Evolutionary conservation across 139 green algal species (phyloP).

Genomic region (Deuterostichococcus epilithicus): DNA sequence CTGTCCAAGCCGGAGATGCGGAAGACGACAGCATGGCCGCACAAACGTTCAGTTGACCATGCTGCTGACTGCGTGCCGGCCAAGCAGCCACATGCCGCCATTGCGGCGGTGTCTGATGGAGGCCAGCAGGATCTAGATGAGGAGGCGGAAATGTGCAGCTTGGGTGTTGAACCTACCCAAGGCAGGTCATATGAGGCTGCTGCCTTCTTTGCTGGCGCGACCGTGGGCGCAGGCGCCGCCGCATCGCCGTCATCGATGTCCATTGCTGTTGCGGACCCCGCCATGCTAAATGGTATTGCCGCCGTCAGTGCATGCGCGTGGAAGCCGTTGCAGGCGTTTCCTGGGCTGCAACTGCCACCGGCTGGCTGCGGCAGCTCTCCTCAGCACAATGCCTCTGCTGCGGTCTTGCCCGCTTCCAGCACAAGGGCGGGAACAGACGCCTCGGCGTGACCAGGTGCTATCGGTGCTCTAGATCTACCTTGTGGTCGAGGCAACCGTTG

Average conservation of each 20-base stretch:
- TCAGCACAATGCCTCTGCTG: too few relatives aligned
- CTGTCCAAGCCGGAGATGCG: background rate
- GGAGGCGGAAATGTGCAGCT: background rate
- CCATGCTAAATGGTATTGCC: too few relatives aligned
- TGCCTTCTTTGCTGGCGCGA: background rate
- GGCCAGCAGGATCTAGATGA: background rate
- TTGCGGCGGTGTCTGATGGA: background rate
- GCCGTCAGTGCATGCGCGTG: too few relatives aligned
- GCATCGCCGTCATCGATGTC: slow-evolving; percentile 5
- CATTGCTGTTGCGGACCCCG: slow-evolving; percentile 1
- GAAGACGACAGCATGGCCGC: background rate
- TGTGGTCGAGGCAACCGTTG: too few relatives aligned
- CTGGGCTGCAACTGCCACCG: too few relatives aligned
- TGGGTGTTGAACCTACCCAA: slow-evolving; percentile 11
- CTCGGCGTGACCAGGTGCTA: too few relatives aligned
- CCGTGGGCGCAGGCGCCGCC: background rate
- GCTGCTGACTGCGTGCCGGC: background rate
- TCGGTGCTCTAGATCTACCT: too few relatives aligned
- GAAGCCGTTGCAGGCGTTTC: too few relatives aligned
- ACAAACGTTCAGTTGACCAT: background rate
- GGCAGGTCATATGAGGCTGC: slow-evolving; percentile 21
- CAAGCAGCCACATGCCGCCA: background rate
- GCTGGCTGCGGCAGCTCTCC: too few relatives aligned
- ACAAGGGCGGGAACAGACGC: too few relatives aligned
- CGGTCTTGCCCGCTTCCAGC: too few relatives aligned